Conservation (phyloP, 83 land plant species). For the Diphasiastrum complanatum region DNA sequence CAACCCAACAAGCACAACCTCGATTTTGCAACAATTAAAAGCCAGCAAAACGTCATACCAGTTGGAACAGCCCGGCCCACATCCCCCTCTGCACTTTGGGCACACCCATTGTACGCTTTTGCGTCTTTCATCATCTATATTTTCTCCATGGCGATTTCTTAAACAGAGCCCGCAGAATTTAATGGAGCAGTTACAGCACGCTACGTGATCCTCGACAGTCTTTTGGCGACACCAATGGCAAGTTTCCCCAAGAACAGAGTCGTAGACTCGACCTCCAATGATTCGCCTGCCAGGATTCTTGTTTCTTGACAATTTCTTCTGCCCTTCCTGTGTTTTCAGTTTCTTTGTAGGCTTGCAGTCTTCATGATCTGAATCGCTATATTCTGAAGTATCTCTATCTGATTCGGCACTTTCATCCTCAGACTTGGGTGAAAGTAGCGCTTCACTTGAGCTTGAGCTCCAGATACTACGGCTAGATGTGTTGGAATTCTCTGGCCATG, state of each 20-base stretch:
- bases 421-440: too few species aligned
- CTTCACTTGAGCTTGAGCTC: too few species aligned
- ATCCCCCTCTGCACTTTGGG: constrained; percentile 46
- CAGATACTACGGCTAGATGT: too few species aligned
- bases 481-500: too few species aligned
- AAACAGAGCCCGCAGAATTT: constrained; percentile 37
- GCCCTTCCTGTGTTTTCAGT: too few species aligned
- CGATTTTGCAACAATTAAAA: not conserved
- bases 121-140: constrained; percentile 23
- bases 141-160: constrained; percentile 38
- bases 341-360: too few species aligned
- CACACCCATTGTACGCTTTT: constrained; percentile 40
- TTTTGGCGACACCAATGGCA: constrained; percentile 59
- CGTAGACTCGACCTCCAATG: constrained; percentile 29
- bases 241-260: constrained; percentile 34
- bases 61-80: constrained; percentile 38
- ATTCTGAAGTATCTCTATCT: too few species aligned
- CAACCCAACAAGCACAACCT: too few species aligned
- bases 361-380: too few species aligned
- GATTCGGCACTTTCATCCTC: too few species aligned
- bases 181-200: constrained; percentile 29
- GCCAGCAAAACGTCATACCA: constrained; percentile 24
- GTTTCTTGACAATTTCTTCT: too few species aligned
- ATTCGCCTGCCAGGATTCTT: constrained; percentile 14
- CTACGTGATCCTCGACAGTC: constrained; percentile 42